Base-by-base conservation (phyloP, 345 rosid genomes). In the Eucalyptus fibrosa region DNA sequence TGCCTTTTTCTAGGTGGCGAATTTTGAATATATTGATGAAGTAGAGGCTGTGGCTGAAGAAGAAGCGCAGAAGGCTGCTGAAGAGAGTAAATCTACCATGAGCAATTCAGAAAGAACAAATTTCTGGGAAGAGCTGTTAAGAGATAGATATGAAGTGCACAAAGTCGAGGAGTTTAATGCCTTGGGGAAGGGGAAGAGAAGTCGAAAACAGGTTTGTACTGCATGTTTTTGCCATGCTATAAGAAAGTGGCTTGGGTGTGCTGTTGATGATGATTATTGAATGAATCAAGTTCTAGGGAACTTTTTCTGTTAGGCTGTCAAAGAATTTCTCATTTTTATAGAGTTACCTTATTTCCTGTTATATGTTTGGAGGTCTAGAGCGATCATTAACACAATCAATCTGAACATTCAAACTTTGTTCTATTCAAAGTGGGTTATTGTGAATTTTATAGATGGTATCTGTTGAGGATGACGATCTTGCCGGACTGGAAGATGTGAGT, bases 381-480 rank as follows among this genome's bases (percentile, higher is more conserved):
- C 13, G 30, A 77, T 77, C 28, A 40, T 77, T 40, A 77, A 12
- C 47, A 72, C 47, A 77, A 21, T 77, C 47, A 77, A 77, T 37
- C 85, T 40, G 85, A 77, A 40, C 85, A 21, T 77, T 21, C 85
- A 42, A 77, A 77, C 47, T 40, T 21, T 77, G 85, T 77, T 77
- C 45, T 12, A 40, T 77, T 77, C 85, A 77, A 77, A 40, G 30
- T 77, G 85, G 28, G 47, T 77, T 77, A 12, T 90, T 90, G 82
- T 87, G 86, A 89, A 91, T 89, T 90, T 83, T 93, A 86, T 93
- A 98, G 99, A 94, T 98, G 98, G 97, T 95, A 87, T 97, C 99
- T 89, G 95, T 97, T 89, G 99, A 98, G 91, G 99, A 98, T 17
- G 99, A 98, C 91, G 99, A 98, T 91, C 99, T 98, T 91, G 99